Base-by-base conservation (phyloP, 2,329 filamentous ascomycete genomes). In the Xylaria sp. region DNA sequence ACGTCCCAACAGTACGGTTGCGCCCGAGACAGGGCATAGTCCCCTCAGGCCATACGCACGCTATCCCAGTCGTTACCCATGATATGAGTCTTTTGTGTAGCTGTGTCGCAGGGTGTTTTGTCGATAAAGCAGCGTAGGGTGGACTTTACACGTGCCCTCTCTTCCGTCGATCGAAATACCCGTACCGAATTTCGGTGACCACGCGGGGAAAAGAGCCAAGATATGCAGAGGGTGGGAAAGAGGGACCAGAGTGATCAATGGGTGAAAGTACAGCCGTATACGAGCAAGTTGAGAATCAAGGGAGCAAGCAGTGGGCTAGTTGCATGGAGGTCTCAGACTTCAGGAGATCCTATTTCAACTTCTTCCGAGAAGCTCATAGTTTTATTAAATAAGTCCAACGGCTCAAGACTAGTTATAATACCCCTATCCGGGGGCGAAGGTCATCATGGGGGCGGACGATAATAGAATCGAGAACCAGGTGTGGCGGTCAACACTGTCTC, bases 381-480 rank as follows among this genome's bases (percentile, higher is more conserved):
- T 20, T n/a, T 46, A 61, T 60, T 37, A 54, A 55, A 13, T 20
- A 15, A 13, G 50, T 15, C 54, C 28, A 32, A 28, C 20, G 39
- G 20, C 23, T 12, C 7, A 3, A 8, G 6, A 15, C 34, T 65
- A 50, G 39, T 65, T 65, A 65, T 60, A 58, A 52, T 41, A 13
- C 44, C 7, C 12, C 6, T 12, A 7, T 54, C 18, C 25, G 23
- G 61, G 25, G 28, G n/a, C 32, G 2, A 46, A 66, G 13, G 8
- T 8, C 15, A 9, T 37, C 1, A 10, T 59, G 61, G 66, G 55
- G 60, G 55, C 60, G 10, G 57, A 46, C 34, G 1, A 52, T 23
- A 69, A 69, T 69, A 69, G 66, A 51, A 57, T 25, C 18, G 25
- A 13, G 20, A 34, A 9, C 18, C 18, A 9, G n/a, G 54, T 12